Conservation (phyloP, 352 stramenopile genomes). For the Pythium graminicola region DNA sequence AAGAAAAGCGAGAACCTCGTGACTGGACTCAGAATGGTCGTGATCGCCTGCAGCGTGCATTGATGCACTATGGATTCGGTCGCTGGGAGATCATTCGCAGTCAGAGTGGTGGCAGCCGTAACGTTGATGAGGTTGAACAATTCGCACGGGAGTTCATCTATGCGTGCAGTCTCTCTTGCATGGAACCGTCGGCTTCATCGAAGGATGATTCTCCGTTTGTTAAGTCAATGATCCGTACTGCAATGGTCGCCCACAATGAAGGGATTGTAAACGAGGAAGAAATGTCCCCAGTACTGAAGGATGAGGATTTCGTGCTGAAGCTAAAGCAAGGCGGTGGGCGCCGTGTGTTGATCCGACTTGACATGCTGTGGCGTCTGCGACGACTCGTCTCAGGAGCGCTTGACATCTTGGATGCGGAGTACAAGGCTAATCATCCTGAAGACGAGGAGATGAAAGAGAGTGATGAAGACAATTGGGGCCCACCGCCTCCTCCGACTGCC, state of each 20-base stretch:
- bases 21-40: slow-evolving; percentile 86
- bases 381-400: slow-evolving; percentile 51
- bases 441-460: slow-evolving; percentile 20
- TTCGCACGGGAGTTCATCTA: slow-evolving; percentile 87
- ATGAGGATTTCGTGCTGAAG: slow-evolving; percentile 85
- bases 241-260: slow-evolving; percentile 54
- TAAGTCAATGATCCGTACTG: slow-evolving; percentile 68
- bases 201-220: slow-evolving; percentile 82
- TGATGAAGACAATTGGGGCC: slow-evolving; percentile 15
- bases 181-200: slow-evolving; percentile 41
- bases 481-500: slow-evolving; percentile 27
- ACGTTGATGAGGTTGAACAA: slow-evolving; percentile 72
- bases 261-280: slow-evolving; percentile 70
- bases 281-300: slow-evolving; percentile 66
- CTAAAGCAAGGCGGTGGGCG: slow-evolving; percentile 79
- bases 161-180: slow-evolving; percentile 68
- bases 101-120: slow-evolving; percentile 81
- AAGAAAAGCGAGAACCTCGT: slow-evolving; percentile 63
- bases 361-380: slow-evolving; percentile 80
- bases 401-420: slow-evolving; percentile 52
- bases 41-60: slow-evolving; percentile 71
- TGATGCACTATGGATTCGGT: slow-evolving; percentile 86
- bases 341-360: slow-evolving; percentile 73
- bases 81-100: slow-evolving; percentile 86
- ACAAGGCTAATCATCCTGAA: slow-evolving; percentile 15